Evolutionary conservation across 441 rosid genomes (phyloP), one percentile per base, ranked within the genome.

Genomic region (Dalechampia spathulata): DNA sequence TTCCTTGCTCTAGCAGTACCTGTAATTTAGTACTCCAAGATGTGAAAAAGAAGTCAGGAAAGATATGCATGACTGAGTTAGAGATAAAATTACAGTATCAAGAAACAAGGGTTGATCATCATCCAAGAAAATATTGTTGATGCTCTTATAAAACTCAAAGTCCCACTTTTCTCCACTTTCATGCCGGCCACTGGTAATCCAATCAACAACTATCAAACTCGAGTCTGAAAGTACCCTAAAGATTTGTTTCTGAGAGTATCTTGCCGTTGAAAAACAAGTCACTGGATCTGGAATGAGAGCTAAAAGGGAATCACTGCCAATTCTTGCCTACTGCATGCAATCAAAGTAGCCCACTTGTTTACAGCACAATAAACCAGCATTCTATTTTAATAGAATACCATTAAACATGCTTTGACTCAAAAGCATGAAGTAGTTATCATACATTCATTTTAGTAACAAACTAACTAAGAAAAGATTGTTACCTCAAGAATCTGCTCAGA

Each of bases 121-220:
- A 60, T 79, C 83, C 21, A 78, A 28, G 71, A 80, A 73, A 52
- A 93, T 79, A 52, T 78, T 70, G 78, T 93, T 93, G 69, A 80
- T 82, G 81, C 99, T 90, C 76, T 76, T 87, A 46, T 93, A 93
- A 64, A 73, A 73, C 3, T 82, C 77, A 28, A 93, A 85, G 57
- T 87, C 95, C 96, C 97, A 90, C 72, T 81, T 90, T 66, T 93
- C 96, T 38, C 96, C 93, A 48, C 81, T 93, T 43, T 86, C 84
- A 58, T 85, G 96, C 38, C 90, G 96, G 12, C 97, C 99, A 48
- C 96, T 90, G 39, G 99, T 93, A 65, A 90, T 78, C 97, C 96
- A 93, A 66, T 93, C 96, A 14, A 93, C 95, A 59, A 87, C 62
- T 21, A 90, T 78, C 60, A 94, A 76, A 67, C 68, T 87, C 10